These are phyloP conservation scores for Penicillium chermesinum DNA, from an alignment of 495 filamentous ascomycete genomes.

Conservation along the genomic window DNA sequence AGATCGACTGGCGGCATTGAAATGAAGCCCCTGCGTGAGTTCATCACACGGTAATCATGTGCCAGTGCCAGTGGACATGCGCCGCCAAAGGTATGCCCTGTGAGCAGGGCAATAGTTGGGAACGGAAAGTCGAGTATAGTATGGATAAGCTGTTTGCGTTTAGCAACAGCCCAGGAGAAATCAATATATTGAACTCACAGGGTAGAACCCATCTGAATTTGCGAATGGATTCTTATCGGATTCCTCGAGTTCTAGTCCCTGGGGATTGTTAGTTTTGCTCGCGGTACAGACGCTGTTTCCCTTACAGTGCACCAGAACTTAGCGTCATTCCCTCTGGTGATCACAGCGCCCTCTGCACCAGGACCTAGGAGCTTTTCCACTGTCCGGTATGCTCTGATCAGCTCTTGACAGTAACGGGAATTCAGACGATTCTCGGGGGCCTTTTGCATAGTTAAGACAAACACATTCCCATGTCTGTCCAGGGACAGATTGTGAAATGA, in stretches of 20 bases:
- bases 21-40: conserved; percentile 42
- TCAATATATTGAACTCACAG: conserved; percentile 13
- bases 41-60: conserved; percentile 51
- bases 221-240: conserved; percentile 42
- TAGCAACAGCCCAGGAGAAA: neutral
- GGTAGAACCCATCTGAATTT: conserved; percentile 48
- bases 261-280: neutral
- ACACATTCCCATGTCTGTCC: conserved; percentile 34
- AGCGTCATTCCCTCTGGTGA: conserved; percentile 41
- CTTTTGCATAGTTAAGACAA: conserved; percentile 48
- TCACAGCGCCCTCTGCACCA: conserved; percentile 40
- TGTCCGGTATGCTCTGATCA: conserved; percentile 43
- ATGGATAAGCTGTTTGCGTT: conserved; percentile 32
- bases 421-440: conserved; percentile 46
- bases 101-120: conserved; percentile 47
- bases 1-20: conserved; percentile 48
- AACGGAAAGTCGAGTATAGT: conserved; percentile 50
- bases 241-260: conserved; percentile 47
- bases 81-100: conserved; percentile 49
- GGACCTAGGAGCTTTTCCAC: conserved; percentile 36
- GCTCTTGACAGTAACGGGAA: conserved; percentile 41
- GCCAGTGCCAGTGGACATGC: conserved; percentile 44
- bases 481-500: conserved; percentile 25
- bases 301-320: conserved; percentile 49
- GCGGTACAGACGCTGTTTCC: neutral